Conservation (phyloP, 768 basidiomycete species). For the Calocybe cyanea region DNA sequence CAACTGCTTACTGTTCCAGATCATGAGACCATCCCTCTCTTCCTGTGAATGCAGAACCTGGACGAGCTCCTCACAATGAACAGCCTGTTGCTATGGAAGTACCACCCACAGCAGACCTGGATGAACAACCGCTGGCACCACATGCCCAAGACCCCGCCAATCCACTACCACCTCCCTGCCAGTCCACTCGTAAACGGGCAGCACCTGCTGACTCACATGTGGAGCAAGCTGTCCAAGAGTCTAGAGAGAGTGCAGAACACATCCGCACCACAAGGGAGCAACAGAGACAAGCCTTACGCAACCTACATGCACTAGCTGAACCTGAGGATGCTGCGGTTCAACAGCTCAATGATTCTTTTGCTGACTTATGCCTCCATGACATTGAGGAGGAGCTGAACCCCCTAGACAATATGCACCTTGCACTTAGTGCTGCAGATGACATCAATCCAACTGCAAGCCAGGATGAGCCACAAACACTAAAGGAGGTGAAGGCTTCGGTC, state of each 20-base stretch:
- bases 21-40: not conserved
- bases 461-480: not conserved
- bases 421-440: not conserved
- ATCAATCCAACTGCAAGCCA: not conserved
- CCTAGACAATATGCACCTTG: not conserved
- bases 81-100: not conserved
- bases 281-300: not conserved
- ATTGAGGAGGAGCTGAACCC: not conserved
- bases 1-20: not conserved
- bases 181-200: no score
- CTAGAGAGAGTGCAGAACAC: not conserved
- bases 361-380: not conserved
- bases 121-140: no score
- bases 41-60: not conserved
- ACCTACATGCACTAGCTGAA: not conserved
- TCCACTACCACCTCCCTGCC: no score
- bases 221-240: slow-evolving; percentile 2
- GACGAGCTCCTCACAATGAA: not conserved
- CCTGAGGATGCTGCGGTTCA: not conserved
- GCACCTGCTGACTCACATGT: not conserved
- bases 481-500: slow-evolving; percentile 1
- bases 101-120: no score
- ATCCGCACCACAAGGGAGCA: slow-evolving; percentile 1
- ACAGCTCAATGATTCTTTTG: not conserved
- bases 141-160: no score